Conservation (phyloP, 1,284 basidiomycete genomes). For the Leccinum pachyderme region DNA sequence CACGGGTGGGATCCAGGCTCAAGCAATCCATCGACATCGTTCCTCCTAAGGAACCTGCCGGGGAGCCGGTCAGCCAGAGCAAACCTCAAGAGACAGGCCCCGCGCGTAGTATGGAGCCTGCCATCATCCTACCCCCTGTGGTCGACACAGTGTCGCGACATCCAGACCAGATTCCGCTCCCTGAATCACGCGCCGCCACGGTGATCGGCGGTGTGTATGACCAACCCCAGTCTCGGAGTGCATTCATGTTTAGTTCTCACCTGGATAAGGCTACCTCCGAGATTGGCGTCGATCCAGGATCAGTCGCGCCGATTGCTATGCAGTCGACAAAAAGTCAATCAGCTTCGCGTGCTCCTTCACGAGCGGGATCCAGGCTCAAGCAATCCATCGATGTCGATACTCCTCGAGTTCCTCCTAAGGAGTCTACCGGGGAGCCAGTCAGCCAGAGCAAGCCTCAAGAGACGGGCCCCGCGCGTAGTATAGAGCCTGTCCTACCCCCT, state of each 20-base stretch:
- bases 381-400: neutral
- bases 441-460: conserved; percentile 7
- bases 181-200: conserved; percentile 31
- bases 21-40: neutral
- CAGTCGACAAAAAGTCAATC: conserved; percentile 6
- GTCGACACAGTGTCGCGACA: conserved; percentile 6
- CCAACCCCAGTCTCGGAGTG: conserved; percentile 20
- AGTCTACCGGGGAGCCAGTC: neutral
- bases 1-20: conserved; percentile 7
- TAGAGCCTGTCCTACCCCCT: conserved; percentile 7
- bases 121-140: conserved; percentile 2
- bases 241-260: conserved; percentile 10
- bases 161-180: conserved; percentile 29
- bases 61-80: neutral
- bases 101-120: neutral
- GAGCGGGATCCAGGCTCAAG: conserved; percentile 6
- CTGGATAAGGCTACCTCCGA: conserved; percentile 27
- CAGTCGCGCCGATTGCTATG: conserved; percentile 9
- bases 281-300: conserved; percentile 17
- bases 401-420: conserved; percentile 9
- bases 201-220: conserved; percentile 30
- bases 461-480: neutral
- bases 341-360: conserved; percentile 3
- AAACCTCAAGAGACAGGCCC: conserved; percentile 5
- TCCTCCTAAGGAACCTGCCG: conserved; percentile 4